Conservation (phyloP, 129 eudicot species). For the Lactuca saligna region DNA sequence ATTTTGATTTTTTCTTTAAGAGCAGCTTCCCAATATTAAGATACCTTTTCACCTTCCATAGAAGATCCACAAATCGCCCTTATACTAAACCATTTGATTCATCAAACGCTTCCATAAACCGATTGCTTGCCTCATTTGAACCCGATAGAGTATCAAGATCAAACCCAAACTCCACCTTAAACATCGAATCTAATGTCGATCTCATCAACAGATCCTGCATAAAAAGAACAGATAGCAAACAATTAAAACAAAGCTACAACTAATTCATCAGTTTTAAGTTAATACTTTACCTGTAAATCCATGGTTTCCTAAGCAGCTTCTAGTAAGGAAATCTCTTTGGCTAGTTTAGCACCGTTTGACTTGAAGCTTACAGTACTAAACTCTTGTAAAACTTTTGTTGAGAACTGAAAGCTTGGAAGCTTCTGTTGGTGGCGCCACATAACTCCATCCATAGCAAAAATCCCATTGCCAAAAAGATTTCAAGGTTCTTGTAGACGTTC, state of each 20-base stretch:
- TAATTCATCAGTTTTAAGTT: not conserved
- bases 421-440: conserved; percentile 67
- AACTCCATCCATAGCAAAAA: conserved; percentile 57
- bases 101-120: no score
- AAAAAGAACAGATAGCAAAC: not conserved
- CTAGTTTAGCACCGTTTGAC: conserved; percentile 43
- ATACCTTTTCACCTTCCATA: conserved; percentile 58
- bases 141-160: no score
- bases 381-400: conserved; percentile 48
- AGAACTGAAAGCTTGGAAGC: conserved; percentile 60
- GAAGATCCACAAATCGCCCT: no score
- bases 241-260: not conserved
- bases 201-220: no score
- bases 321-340: conserved; percentile 25
- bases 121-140: no score
- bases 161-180: no score
- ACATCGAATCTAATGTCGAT: no score
- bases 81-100: no score
- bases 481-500: no score
- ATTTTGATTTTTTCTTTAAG: conserved; percentile 48
- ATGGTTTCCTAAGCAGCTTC: conserved; percentile 23
- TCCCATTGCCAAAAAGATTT: conserved; percentile 63
- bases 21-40: conserved; percentile 65
- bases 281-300: conserved; percentile 44
- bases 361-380: conserved; percentile 51